A percentile compares a stretch with the other conserved stretches of the same genome.
phyloP scores from a whole-genome alignment of 768 basidiomycete genomes.

The Phylloporus sp. region DNA sequence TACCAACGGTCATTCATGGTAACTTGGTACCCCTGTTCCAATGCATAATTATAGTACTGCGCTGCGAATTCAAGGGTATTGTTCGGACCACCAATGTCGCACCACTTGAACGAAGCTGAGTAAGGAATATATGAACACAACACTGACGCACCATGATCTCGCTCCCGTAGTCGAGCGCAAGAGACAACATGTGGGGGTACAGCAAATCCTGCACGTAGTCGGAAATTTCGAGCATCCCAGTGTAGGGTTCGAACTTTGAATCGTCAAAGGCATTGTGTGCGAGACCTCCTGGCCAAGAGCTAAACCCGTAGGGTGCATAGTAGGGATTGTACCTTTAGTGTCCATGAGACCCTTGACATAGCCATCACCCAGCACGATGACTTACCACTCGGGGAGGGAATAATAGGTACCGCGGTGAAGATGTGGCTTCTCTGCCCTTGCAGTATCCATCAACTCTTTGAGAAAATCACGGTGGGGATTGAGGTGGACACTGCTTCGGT shows the following conservation, averaged over 20 bases:
- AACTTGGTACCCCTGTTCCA: conserved; percentile 41
- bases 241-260: conserved; percentile 50
- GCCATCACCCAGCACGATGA: background rate
- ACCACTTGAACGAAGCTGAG: conserved; percentile 39
- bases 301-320: conserved; percentile 47
- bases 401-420: conserved; percentile 57
- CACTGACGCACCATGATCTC: conserved; percentile 48
- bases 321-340: conserved; percentile 52
- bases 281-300: conserved; percentile 49
- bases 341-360: background rate
- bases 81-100: conserved; percentile 53
- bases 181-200: conserved; percentile 48
- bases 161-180: conserved; percentile 44
- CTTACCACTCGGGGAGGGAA: conserved; percentile 52
- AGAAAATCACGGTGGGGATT: conserved; percentile 51
- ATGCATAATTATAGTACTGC: conserved; percentile 44
- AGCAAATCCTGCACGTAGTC: conserved; percentile 53
- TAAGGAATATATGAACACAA: background rate
- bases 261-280: conserved; percentile 49
- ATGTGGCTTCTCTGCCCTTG: conserved; percentile 46
- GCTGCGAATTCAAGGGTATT: conserved; percentile 43
- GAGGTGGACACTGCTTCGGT: conserved; percentile 46
- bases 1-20: conserved; percentile 42
- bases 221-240: conserved; percentile 44
- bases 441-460: conserved; percentile 46